These are phyloP conservation scores for Trichosporon faecale DNA, from an alignment of 1,284 basidiomycete species.

Conservation along the genomic window DNA sequence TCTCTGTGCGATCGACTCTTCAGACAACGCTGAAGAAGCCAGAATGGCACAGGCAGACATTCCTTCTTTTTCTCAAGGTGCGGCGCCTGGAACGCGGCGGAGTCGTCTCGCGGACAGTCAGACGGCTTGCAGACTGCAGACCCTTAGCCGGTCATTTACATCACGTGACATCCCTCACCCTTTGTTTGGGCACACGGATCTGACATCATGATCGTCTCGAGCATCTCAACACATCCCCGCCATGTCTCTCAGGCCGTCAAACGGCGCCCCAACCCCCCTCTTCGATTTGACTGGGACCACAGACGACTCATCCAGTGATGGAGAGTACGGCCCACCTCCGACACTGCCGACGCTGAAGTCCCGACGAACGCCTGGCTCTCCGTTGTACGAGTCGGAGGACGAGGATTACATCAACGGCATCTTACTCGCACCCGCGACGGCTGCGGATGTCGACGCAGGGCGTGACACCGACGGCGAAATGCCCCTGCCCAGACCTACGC, in stretches of 20 bases:
- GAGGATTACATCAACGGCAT: conserved; percentile 1
- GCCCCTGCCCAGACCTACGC: not conserved
- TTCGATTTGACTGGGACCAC: not conserved
- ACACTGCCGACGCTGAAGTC: not conserved
- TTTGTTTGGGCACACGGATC: not conserved
- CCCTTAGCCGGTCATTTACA: not conserved
- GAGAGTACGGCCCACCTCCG: not conserved
- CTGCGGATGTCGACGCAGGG: not conserved
- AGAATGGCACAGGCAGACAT: no score
- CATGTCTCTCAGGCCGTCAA: not conserved
- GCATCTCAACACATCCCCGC: not conserved
- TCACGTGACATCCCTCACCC: not conserved
- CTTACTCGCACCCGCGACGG: not conserved
- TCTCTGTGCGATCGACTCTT: no score
- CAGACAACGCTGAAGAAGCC: no score
- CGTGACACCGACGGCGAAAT: not conserved
- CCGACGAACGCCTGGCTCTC: not conserved
- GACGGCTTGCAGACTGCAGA: no score
- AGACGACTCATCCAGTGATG: not conserved
- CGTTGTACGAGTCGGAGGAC: not conserved
- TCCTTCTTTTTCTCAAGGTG: no score
- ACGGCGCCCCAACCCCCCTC: not conserved
- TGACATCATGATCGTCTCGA: not conserved
- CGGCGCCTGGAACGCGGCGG: no score
- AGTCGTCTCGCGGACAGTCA: no score